Evolutionary conservation across 2,329 filamentous ascomycete genomes (phyloP), one percentile per base, ranked within the genome.

Genomic region (Neonectria punicea): DNA sequence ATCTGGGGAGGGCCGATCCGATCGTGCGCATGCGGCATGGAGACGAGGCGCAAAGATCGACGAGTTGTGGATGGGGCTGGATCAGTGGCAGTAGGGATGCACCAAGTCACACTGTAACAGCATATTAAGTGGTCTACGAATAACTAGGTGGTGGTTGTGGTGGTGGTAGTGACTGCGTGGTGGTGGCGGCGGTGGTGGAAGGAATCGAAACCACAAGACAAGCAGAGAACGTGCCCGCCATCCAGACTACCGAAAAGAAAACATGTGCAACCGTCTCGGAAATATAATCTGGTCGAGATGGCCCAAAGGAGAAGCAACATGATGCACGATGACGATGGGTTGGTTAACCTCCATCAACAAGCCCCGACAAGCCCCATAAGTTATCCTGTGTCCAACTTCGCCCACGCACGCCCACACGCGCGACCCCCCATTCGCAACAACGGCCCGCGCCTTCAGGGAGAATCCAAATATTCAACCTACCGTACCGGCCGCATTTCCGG

Each of bases 241-340:
- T 5, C 25, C 25, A 25, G 25, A 16, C 14, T 16, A 11, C 30
- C 28, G 7, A 51, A 32, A 51, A 34, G 28, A 51, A 51, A 20
- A 10, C 3, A 13, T 18, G 49, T 20, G 32, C 39, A 36, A 34
- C 49, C 30, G 28, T 51, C 49, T 34, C 28, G 28, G 49, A 30
- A 20, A 34, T 43, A 34, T 36, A 34, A 18, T 36, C 2, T 22
- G 49, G 28, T 13, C 30, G 11, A 20, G 30, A 51, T 34, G 28
- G 28, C 49, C 32, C 9, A 51, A 51, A 51, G 10, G 30, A 51
- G 49, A 50, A 51, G 49, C 28, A 34, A 20, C 47, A 51, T 51
- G 30, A 51, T 51, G 49, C 49, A 51, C 32, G 49, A 51, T 51
- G 49, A 51, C 49, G 49, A 51, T 34, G 9, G 49, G 30, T 20